phyloP scores from a whole-genome alignment of 306 rosid genomes.

The Pterocarpus macrocarpus region DNA sequence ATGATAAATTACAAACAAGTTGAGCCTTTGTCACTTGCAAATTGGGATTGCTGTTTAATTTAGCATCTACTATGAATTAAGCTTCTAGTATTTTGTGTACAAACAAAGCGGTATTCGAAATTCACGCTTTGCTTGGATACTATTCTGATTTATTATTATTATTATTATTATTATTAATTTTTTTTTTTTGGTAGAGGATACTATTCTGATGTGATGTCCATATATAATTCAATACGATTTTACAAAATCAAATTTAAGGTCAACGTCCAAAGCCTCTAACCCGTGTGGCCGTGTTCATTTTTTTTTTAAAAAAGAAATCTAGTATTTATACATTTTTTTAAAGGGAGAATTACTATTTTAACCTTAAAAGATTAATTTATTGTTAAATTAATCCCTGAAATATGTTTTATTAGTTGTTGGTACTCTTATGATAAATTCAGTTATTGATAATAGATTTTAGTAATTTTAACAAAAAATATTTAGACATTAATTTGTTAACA shows the following conservation, averaged over 20 bases:
- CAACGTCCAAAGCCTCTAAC: not conserved
- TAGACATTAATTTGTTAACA: too few species aligned
- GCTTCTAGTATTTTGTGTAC: slow-evolving; percentile 8
- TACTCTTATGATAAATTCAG: too few species aligned
- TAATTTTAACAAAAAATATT: too few species aligned
- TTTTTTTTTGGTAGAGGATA: too few species aligned
- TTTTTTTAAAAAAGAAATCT: not conserved
- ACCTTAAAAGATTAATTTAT: too few species aligned
- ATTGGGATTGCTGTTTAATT: not conserved
- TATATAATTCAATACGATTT: not conserved
- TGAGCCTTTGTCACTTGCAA: slow-evolving; percentile 6
- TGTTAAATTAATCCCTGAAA: too few species aligned
- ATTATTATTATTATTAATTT: too few species aligned
- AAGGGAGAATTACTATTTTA: too few species aligned
- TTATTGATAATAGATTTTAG: too few species aligned
- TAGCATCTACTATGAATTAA: not conserved
- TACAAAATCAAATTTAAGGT: not conserved
- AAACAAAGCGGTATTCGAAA: not conserved
- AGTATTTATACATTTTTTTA: not conserved
- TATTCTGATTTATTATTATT: too few species aligned
- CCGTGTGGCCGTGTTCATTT: not conserved
- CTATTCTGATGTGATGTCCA: not conserved
- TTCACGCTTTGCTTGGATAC: not conserved
- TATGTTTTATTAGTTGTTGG: too few species aligned
- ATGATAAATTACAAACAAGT: not conserved